Percentiles rank a stretch among this genome's conserved stretches.
Conservation (phyloP, 1,284 basidiomycete species). For the Boletus albobrunnescens region DNA sequence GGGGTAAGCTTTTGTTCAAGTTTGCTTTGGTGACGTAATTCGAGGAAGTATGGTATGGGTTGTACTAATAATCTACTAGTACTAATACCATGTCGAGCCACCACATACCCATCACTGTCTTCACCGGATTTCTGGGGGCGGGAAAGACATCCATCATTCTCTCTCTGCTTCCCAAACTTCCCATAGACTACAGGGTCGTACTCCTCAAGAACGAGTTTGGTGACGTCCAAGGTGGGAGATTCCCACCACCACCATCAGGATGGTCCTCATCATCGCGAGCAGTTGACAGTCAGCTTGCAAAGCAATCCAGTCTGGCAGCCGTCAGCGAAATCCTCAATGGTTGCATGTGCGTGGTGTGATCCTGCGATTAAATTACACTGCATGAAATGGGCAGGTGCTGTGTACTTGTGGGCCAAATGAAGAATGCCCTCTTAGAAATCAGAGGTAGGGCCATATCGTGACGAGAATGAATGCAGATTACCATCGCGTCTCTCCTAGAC, state of each 20-base stretch:
- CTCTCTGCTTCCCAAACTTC: constrained; percentile 74
- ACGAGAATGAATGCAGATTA: background rate
- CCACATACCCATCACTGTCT: constrained; percentile 75
- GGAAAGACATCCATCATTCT: constrained; percentile 79
- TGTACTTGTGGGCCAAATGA: constrained; percentile 88
- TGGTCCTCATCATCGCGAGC: constrained; percentile 7
- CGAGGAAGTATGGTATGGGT: too few relatives aligned
- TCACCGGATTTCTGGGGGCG: constrained; percentile 79
- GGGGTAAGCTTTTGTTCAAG: too few relatives aligned
- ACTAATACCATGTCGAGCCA: constrained; percentile 30
- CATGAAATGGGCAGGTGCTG: constrained; percentile 60
- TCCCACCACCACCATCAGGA: background rate
- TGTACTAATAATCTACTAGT: too few relatives aligned
- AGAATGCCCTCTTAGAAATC: constrained; percentile 83
- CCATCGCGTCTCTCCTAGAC: constrained; percentile 41
- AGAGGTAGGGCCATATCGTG: constrained; percentile 45
- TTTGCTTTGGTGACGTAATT: too few relatives aligned
- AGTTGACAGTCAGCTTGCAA: constrained; percentile 86
- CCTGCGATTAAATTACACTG: background rate
- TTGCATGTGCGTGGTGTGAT: constrained; percentile 62
- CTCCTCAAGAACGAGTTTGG: constrained; percentile 89
- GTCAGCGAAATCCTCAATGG: constrained; percentile 91
- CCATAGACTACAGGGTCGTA: constrained; percentile 79
- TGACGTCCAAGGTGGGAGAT: constrained; percentile 67
- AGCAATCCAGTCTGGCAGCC: constrained; percentile 75